Evolutionary conservation across 495 filamentous ascomycete genomes (phyloP).

Genomic region (Trichoderma gamsii): DNA sequence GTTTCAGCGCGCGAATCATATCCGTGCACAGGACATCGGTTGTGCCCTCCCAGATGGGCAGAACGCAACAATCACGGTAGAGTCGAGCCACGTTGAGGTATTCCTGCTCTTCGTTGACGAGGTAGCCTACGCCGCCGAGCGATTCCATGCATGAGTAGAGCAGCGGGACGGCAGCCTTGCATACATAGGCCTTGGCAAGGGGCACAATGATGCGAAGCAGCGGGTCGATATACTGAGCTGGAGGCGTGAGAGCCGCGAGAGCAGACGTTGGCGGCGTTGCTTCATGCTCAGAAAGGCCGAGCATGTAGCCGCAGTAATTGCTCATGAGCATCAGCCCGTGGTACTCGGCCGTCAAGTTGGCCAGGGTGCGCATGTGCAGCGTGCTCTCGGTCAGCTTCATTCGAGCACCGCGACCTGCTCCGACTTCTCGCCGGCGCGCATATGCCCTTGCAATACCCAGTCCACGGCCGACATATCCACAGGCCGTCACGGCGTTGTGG

Average conservation of each 20-base stretch:
- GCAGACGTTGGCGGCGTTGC: background rate
- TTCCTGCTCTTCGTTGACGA: slow-evolving; percentile 53
- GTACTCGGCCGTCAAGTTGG: slow-evolving; percentile 42
- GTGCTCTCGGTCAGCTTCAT: slow-evolving; percentile 47
- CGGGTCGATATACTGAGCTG: slow-evolving; percentile 18
- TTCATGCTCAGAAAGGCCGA: slow-evolving; percentile 26
- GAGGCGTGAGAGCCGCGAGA: slow-evolving; percentile 17
- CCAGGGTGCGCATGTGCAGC: slow-evolving; percentile 57
- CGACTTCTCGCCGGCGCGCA: slow-evolving; percentile 34
- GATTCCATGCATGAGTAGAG: slow-evolving; percentile 62
- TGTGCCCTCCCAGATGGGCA: slow-evolving; percentile 72
- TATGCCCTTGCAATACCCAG: slow-evolving; percentile 57
- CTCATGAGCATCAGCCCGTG: slow-evolving; percentile 52
- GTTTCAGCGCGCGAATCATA: slow-evolving; percentile 50
- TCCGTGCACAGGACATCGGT: slow-evolving; percentile 64
- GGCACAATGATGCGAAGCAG: slow-evolving; percentile 62
- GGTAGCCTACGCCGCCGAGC: slow-evolving; percentile 71
- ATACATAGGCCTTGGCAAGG: slow-evolving; percentile 58
- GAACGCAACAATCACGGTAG: slow-evolving; percentile 57
- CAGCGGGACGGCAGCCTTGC: slow-evolving; percentile 43
- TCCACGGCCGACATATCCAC: slow-evolving; percentile 54
- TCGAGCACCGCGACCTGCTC: slow-evolving; percentile 34
- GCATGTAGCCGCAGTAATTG: slow-evolving; percentile 54
- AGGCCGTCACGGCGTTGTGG: slow-evolving; percentile 53
- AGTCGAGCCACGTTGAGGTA: slow-evolving; percentile 60